These are phyloP conservation scores for Vanilla planifolia DNA, from an alignment of 106 monocot genomes.

Conservation along the genomic window DNA sequence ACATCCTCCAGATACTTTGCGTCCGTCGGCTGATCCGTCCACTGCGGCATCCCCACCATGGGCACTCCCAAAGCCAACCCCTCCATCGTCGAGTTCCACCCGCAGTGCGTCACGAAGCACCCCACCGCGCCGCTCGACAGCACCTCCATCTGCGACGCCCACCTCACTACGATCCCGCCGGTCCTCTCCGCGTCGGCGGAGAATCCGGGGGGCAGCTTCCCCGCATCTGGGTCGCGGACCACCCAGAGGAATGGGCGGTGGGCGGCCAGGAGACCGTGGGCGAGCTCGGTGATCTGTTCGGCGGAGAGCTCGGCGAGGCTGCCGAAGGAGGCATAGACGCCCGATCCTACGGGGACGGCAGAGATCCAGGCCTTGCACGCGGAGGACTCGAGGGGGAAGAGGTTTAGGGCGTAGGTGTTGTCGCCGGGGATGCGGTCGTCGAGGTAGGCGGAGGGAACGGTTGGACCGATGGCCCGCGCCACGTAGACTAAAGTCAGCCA, in stretches of 20 bases:
- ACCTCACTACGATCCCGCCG: conserved; percentile 18
- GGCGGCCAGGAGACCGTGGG: conserved; percentile 3
- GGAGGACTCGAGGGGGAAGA: conserved; percentile 16
- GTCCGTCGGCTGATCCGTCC: conserved; percentile 64
- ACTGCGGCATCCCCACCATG: conserved; percentile 50
- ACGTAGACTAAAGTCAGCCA: conserved; percentile 7
- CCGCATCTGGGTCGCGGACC: background rate
- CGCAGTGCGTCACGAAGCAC: conserved; percentile 58
- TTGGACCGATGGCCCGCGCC: conserved; percentile 28
- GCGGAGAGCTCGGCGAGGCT: conserved; percentile 6
- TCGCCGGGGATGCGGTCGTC: conserved; percentile 13
- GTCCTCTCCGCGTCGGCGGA: background rate
- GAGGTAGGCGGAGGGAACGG: conserved; percentile 16
- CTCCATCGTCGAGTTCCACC: conserved; percentile 60
- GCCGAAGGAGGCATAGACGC: conserved; percentile 24
- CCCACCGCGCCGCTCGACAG: conserved; percentile 37
- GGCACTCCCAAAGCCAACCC: conserved; percentile 33
- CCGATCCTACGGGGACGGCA: conserved; percentile 7
- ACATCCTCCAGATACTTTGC: conserved; percentile 50
- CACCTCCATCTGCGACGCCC: conserved; percentile 43
- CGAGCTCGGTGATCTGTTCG: conserved; percentile 11
- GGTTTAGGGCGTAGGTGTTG: conserved; percentile 22
- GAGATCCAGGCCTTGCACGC: conserved; percentile 28
- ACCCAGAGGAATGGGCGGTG: conserved; percentile 19
- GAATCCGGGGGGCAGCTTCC: conserved; percentile 19